Percentiles rank a stretch among this genome's conserved stretches.
These are phyloP conservation scores for Decorospora gaudefroyi DNA, from an alignment of 2,329 filamentous ascomycete species.

Conservation along the genomic window DNA sequence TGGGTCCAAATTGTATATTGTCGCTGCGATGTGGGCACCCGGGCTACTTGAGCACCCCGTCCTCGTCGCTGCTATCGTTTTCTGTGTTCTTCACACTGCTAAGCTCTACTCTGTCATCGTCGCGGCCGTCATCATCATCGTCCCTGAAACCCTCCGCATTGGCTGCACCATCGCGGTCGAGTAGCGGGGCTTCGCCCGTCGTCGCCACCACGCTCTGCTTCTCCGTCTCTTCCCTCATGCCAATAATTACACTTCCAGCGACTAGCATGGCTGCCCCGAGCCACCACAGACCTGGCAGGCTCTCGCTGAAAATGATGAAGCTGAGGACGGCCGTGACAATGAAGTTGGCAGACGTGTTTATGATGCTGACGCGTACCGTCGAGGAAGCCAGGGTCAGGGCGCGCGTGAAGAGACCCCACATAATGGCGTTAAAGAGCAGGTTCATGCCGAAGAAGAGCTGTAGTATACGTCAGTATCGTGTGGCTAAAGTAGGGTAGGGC, in stretches of 20 bases:
- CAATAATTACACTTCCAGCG: slow-evolving; percentile 77
- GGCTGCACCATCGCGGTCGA: slow-evolving; percentile 22
- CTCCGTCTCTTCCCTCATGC: slow-evolving; percentile 64
- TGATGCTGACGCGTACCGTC: slow-evolving; percentile 77
- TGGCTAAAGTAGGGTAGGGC: slow-evolving; percentile 6
- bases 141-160: slow-evolving; percentile 45
- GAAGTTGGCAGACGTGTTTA: slow-evolving; percentile 84
- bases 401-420: slow-evolving; percentile 83
- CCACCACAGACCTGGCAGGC: slow-evolving; percentile 76
- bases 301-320: slow-evolving; percentile 70
- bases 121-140: slow-evolving; percentile 22
- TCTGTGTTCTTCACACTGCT: slow-evolving; percentile 31
- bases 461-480: slow-evolving; percentile 1
- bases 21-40: neutral
- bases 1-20: neutral
- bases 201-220: slow-evolving; percentile 38
- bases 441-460: slow-evolving; percentile 77
- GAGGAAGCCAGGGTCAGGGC: slow-evolving; percentile 74
- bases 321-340: slow-evolving; percentile 76
- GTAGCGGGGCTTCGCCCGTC: slow-evolving; percentile 27
- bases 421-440: slow-evolving; percentile 74
- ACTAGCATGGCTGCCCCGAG: slow-evolving; percentile 72
- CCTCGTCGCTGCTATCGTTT: slow-evolving; percentile 35
- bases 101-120: slow-evolving; percentile 37
- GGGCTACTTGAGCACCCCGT: slow-evolving; percentile 37